Evolutionary conservation across 1,284 basidiomycete genomes (phyloP).

Genomic region (Cryptococcus sp.): DNA sequence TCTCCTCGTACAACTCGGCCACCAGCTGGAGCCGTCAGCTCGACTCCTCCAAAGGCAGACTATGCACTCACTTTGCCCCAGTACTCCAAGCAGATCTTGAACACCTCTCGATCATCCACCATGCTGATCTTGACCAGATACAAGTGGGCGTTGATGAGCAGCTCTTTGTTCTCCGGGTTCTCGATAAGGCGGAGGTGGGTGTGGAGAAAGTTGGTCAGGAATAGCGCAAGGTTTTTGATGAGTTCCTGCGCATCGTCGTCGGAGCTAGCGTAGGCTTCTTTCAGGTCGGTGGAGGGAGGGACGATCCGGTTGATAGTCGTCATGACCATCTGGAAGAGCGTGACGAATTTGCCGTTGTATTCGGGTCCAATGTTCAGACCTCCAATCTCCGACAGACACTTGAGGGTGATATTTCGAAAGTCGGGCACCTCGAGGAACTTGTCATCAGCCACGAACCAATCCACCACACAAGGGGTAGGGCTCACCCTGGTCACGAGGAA

Average conservation of each 20-base stretch:
- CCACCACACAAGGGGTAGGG: slow-evolving; percentile 13
- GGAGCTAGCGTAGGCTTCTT: slow-evolving; percentile 83
- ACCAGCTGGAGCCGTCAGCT: slow-evolving; percentile 60
- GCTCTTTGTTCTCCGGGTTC: slow-evolving; percentile 83
- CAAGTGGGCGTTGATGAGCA: slow-evolving; percentile 91
- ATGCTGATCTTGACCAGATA: slow-evolving; percentile 99
- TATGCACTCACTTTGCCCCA: slow-evolving; percentile 65
- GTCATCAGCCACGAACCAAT: slow-evolving; percentile 5
- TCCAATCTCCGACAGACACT: slow-evolving; percentile 97
- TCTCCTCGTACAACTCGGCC: slow-evolving; percentile 95
- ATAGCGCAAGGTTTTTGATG: slow-evolving; percentile 92
- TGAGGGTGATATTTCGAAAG: slow-evolving; percentile 95
- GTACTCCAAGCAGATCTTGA: slow-evolving; percentile 99
- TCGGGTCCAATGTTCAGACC: slow-evolving; percentile 92
- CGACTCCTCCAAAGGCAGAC: not conserved
- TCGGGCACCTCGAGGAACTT: slow-evolving; percentile 95
- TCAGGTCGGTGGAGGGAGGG: slow-evolving; percentile 90
- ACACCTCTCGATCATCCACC: slow-evolving; percentile 97
- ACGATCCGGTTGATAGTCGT: slow-evolving; percentile 94
- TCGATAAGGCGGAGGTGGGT: slow-evolving; percentile 89
- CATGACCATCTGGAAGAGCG: slow-evolving; percentile 98
- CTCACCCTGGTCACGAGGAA: slow-evolving; percentile 78
- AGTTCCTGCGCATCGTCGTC: slow-evolving; percentile 94
- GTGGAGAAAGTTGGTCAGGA: slow-evolving; percentile 93
- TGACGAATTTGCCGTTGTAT: slow-evolving; percentile 97